These are phyloP conservation scores for Lentinus brumalis DNA, from an alignment of 768 basidiomycete genomes.

Conservation along the genomic window DNA sequence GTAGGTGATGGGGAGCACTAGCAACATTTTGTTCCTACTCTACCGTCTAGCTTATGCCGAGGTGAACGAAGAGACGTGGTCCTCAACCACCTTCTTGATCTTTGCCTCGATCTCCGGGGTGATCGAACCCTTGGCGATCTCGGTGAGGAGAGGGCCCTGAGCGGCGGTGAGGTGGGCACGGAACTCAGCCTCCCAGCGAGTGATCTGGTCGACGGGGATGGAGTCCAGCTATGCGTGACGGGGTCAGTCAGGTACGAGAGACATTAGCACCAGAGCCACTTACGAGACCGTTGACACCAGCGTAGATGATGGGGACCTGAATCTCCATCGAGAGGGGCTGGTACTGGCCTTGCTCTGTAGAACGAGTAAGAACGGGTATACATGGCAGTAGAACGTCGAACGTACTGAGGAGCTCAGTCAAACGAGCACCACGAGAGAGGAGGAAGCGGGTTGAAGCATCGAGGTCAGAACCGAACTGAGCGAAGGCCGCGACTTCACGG, in stretches of 20 bases:
- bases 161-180: constrained; percentile 79
- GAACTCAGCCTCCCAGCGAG: constrained; percentile 92
- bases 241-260: constrained; percentile 4
- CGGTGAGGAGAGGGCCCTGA: constrained; percentile 75
- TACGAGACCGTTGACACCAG: constrained; percentile 98
- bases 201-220: constrained; percentile 93
- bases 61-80: constrained; percentile 81
- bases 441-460: constrained; percentile 99
- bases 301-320: constrained; percentile 98
- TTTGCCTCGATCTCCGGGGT: constrained; percentile 89
- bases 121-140: constrained; percentile 82
- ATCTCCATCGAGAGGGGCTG: constrained; percentile 92
- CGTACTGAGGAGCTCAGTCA: constrained; percentile 93
- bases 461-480: constrained; percentile 99
- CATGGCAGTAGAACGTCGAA: constrained; percentile 10
- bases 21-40: constrained; percentile 21
- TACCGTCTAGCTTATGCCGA: constrained; percentile 30
- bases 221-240: constrained; percentile 70
- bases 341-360: constrained; percentile 95
- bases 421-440: constrained; percentile 94
- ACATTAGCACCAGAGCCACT: constrained; percentile 32
- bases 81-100: constrained; percentile 95
- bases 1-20: constrained; percentile 20
- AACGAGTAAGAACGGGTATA: constrained; percentile 11
- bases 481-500: constrained; percentile 99